phyloP scores from a whole-genome alignment of 2,329 filamentous ascomycete genomes.

The Westerdykella ornata region DNA sequence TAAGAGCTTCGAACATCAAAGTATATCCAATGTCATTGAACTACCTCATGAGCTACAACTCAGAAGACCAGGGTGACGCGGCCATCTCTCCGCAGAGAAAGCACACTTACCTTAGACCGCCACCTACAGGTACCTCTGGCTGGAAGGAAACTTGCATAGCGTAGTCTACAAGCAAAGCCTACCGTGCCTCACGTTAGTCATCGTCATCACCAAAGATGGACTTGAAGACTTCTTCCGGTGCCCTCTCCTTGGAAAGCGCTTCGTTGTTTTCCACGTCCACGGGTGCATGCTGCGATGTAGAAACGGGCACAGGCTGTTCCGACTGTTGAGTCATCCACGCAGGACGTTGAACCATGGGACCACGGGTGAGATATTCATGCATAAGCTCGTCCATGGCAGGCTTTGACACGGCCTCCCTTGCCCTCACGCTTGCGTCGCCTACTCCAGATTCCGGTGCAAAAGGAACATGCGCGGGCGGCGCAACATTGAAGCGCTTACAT shows the following conservation, averaged over 20 bases:
- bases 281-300: conserved; percentile 17
- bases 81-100: no score
- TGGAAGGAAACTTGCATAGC: no score
- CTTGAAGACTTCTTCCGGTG: conserved; percentile 75
- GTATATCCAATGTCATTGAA: no score
- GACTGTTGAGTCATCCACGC: conserved; percentile 20
- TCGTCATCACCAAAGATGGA: conserved; percentile 91
- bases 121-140: no score
- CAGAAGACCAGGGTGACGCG: no score
- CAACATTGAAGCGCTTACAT: conserved; percentile 95
- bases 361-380: conserved; percentile 25
- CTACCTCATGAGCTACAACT: no score
- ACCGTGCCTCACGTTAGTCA: conserved; percentile 36
- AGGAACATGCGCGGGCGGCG: conserved; percentile 61
- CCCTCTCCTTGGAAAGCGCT: conserved; percentile 64
- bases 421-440: conserved; percentile 28
- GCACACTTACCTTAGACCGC: no score
- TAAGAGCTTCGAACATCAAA: no score
- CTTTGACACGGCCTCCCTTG: conserved; percentile 48
- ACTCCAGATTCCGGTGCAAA: conserved; percentile 43
- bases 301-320: conserved; percentile 1
- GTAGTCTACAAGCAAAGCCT: no score
- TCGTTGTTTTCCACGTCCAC: conserved; percentile 73
- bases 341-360: conserved; percentile 24
- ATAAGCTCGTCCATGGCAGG: conserved; percentile 43